A percentile compares a stretch with the other conserved stretches of the same genome.
These are phyloP conservation scores for Fusarium phyllophilum DNA, from an alignment of 2,329 filamentous ascomycete genomes.

Conservation along the genomic window DNA sequence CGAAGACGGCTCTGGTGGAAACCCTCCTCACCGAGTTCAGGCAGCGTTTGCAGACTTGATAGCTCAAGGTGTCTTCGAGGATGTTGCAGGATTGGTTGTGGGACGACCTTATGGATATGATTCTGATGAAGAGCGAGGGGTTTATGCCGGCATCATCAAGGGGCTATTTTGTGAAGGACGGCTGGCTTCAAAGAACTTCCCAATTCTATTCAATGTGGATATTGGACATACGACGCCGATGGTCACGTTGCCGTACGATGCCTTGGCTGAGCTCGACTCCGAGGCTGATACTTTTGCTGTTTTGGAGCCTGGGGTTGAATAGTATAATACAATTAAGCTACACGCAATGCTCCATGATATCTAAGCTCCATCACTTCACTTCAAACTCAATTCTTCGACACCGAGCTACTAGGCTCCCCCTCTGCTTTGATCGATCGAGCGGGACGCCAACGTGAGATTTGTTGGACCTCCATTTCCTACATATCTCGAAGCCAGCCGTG, in stretches of 20 bases:
- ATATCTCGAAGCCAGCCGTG: background rate
- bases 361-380: background rate
- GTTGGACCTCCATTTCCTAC: too few species aligned
- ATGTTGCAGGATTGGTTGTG: slow-evolving; percentile 53
- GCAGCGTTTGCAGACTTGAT: slow-evolving; percentile 54
- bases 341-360: background rate
- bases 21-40: slow-evolving; percentile 43
- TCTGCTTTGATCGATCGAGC: too few species aligned
- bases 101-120: slow-evolving; percentile 56
- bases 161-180: slow-evolving; percentile 50
- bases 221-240: slow-evolving; percentile 56
- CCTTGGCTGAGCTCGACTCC: slow-evolving; percentile 51
- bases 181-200: slow-evolving; percentile 48
- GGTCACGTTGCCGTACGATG: slow-evolving; percentile 54
- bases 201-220: slow-evolving; percentile 55
- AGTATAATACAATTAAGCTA: fast-evolving
- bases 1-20: slow-evolving; percentile 41
- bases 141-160: slow-evolving; percentile 47
- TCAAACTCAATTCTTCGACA: background rate
- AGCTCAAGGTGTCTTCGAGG: slow-evolving; percentile 54
- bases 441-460: fast-evolving
- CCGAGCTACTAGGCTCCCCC: background rate
- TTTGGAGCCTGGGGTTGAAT: slow-evolving; percentile 30
- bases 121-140: slow-evolving; percentile 40
- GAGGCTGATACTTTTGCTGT: slow-evolving; percentile 51